Evolutionary conservation across 306 rosid species (phyloP).

Genomic region (Lotus japonicus): DNA sequence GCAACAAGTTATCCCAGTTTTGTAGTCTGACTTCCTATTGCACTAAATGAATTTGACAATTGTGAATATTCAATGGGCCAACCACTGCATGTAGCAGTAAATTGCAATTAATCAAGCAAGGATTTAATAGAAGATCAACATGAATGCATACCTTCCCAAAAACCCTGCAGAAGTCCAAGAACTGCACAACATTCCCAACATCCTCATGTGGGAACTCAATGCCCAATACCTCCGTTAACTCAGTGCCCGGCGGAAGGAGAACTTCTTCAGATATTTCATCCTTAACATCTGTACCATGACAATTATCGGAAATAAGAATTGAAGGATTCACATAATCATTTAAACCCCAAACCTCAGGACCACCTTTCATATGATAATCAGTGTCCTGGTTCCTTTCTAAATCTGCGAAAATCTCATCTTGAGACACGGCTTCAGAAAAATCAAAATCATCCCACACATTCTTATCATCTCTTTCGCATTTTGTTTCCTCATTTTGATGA

Average conservation of each 20-base stretch:
- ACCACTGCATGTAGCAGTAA: neutral
- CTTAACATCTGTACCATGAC: too few relatives aligned
- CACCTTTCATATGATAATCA: too few relatives aligned
- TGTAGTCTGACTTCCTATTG: neutral
- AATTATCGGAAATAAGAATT: too few relatives aligned
- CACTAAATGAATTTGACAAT: neutral
- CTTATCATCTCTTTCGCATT: neutral
- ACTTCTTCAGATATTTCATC: slow-evolving; percentile 7
- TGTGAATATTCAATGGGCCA: neutral
- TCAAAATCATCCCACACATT: too few relatives aligned
- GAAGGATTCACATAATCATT: too few relatives aligned
- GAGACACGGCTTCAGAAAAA: too few relatives aligned
- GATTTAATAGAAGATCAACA: neutral
- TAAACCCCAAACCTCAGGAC: too few relatives aligned
- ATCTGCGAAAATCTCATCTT: too few relatives aligned
- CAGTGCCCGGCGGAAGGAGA: slow-evolving; percentile 46
- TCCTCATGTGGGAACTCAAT: slow-evolving; percentile 49
- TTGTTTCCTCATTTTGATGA: slow-evolving; percentile 14
- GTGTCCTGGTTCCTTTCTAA: too few relatives aligned
- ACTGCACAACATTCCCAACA: slow-evolving; percentile 64
- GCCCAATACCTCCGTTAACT: slow-evolving; percentile 36
- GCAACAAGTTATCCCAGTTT: neutral
- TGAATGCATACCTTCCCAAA: slow-evolving; percentile 59
- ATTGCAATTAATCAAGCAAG: neutral
- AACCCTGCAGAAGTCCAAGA: slow-evolving; percentile 61